Evolutionary conservation across 2,329 filamentous ascomycete genomes (phyloP).

Genomic region (Fusarium sp.): DNA sequence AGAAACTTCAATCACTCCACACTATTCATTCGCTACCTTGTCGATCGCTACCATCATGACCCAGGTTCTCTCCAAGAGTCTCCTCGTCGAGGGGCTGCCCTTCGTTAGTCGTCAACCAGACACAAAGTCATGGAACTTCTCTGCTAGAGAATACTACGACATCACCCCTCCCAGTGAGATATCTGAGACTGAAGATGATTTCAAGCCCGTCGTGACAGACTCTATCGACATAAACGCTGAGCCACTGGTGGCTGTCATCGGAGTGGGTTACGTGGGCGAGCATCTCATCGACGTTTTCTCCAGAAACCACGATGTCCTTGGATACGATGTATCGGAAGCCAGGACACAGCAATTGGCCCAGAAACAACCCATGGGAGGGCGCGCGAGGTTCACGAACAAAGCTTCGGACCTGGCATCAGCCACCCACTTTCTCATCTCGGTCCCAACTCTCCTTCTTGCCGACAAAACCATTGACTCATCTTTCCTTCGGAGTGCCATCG

Average conservation of each 20-base stretch:
- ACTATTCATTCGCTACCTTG: slow-evolving; percentile 40
- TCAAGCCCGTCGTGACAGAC: slow-evolving; percentile 3
- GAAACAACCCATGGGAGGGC: slow-evolving; percentile 45
- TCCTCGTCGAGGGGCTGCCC: slow-evolving; percentile 42
- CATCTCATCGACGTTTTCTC: slow-evolving; percentile 61
- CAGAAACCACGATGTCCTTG: slow-evolving; percentile 56
- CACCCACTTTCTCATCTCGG: slow-evolving; percentile 65
- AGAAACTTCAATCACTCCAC: slow-evolving; percentile 12
- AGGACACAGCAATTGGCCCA: slow-evolving; percentile 53
- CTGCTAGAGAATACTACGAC: slow-evolving; percentile 48
- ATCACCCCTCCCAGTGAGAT: slow-evolving; percentile 52
- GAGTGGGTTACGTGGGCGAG: slow-evolving; percentile 65
- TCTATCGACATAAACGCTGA: slow-evolving; percentile 32
- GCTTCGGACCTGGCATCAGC: slow-evolving; percentile 55
- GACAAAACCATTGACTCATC: slow-evolving; percentile 62
- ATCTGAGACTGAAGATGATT: slow-evolving; percentile 43
- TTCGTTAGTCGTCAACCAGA: slow-evolving; percentile 35
- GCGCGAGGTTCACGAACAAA: slow-evolving; percentile 54
- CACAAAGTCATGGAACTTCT: slow-evolving; percentile 43
- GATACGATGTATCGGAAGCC: slow-evolving; percentile 60
- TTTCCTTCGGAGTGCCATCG: slow-evolving; percentile 59
- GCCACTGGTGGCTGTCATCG: slow-evolving; percentile 61
- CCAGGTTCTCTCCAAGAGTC: slow-evolving; percentile 40
- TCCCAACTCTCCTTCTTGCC: slow-evolving; percentile 62
- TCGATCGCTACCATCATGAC: slow-evolving; percentile 46